Evolutionary conservation across 768 basidiomycete genomes (phyloP).

Genomic region (Pholiota conissans): DNA sequence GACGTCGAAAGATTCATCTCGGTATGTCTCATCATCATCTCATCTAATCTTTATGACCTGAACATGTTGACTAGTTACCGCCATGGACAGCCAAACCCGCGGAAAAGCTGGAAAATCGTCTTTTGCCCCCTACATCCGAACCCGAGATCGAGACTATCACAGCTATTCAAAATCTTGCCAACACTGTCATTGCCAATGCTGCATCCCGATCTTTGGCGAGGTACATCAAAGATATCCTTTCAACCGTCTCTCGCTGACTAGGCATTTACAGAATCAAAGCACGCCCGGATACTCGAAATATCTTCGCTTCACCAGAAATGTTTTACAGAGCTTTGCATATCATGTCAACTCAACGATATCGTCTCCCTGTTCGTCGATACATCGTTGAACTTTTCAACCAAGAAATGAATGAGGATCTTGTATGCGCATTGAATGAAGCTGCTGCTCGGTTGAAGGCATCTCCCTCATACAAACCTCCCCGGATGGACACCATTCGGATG

Average conservation of each 20-base stretch:
- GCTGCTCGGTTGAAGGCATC: slow-evolving; percentile 47
- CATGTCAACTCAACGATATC: slow-evolving; percentile 87
- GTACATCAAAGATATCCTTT: slow-evolving; percentile 38
- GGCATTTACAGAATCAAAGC: slow-evolving; percentile 67
- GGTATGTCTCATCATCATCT: slow-evolving; percentile 42
- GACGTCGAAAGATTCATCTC: slow-evolving; percentile 79
- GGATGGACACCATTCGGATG: slow-evolving; percentile 46
- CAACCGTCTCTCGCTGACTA: slow-evolving; percentile 1
- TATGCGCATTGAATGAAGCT: slow-evolving; percentile 53
- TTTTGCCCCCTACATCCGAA: slow-evolving; percentile 66
- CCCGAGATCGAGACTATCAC: slow-evolving; percentile 83
- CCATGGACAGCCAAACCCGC: slow-evolving; percentile 52
- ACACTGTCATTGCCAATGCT: slow-evolving; percentile 93
- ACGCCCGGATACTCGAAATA: slow-evolving; percentile 67
- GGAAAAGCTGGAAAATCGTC: slow-evolving; percentile 40
- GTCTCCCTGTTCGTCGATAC: slow-evolving; percentile 89
- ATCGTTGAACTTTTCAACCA: slow-evolving; percentile 92
- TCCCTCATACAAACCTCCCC: slow-evolving; percentile 37
- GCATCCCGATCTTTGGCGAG: slow-evolving; percentile 88
- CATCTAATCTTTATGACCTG: not conserved
- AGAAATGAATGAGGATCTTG: slow-evolving; percentile 65
- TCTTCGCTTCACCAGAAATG: slow-evolving; percentile 78
- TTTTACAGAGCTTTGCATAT: slow-evolving; percentile 85
- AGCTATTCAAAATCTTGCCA: slow-evolving; percentile 90
- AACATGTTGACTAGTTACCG: slow-evolving; percentile 55